Evolutionary conservation across 2,329 filamentous ascomycete genomes (phyloP), one percentile per base, ranked within the genome.

Genomic region (Clarireedia hainanense): DNA sequence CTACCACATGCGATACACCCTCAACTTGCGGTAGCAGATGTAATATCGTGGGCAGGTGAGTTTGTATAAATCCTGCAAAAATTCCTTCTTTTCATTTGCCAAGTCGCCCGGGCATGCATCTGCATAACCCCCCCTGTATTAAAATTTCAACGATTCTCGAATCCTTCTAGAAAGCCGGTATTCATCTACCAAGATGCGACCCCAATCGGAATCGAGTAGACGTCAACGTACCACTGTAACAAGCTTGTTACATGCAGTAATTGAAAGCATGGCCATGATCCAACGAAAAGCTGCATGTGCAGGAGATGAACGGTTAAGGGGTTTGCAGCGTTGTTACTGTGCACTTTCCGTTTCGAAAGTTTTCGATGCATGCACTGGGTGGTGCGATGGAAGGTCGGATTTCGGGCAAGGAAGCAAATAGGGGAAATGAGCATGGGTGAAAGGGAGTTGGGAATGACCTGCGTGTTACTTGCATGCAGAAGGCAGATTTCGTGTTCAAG

Each of bases 161-260:
- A 45, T 50, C 46, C 52, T 55, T 55, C 52, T 43, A 55, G 52
- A 55, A 55, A 34, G 20, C 40, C 37, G 47, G 52, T 50, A 50
- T n/a, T 36, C 15, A 34, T 42, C 24, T 34, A 27, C 17, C 34
- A 50, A 47, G 36, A 43, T 43, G 23, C 26, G 14, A 42, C 24
- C n/a, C 45, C 42, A 46, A 60, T 52, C 24, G 27, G 37, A n/a
- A 34, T 6, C 30, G 24, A 12, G 27, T 6, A 27, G 7, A 17
- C 17, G 26, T 17, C 5, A 36, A 43, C 10, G 42, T 23, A 23
- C 34, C 7, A 15, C 6, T 26, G 26, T 23, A 50, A 50, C 24
- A 24, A 7, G 7, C 24, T 37, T 20, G 20, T 9, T 42, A 6
- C 15, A 42, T 42, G 20, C 20, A 42, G 20, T 7, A 42, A 14